Evolutionary conservation across 495 filamentous ascomycete species (phyloP).

Genomic region (Lasiosphaeriaceae sp.): DNA sequence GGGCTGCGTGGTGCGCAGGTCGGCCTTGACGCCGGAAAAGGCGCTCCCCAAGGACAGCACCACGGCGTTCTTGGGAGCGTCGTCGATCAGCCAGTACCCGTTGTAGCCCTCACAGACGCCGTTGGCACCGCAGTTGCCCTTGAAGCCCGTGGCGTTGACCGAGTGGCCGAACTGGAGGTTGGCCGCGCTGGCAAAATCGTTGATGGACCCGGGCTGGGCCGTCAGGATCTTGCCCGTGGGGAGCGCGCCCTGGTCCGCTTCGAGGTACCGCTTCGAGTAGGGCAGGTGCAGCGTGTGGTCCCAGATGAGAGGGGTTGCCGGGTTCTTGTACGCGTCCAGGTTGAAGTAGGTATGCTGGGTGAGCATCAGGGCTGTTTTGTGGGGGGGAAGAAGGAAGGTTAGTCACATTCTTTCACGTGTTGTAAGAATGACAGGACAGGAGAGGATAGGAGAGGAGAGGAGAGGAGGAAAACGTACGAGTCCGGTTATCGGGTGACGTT

Average conservation of each 20-base stretch:
- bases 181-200: conserved; percentile 65
- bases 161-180: conserved; percentile 63
- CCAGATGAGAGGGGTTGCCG: conserved; percentile 56
- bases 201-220: conserved; percentile 54
- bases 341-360: conserved; percentile 85
- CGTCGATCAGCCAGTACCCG: conserved; percentile 70
- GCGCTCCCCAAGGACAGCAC: conserved; percentile 54
- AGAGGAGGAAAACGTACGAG: conserved; percentile 34
- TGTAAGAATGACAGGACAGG: conserved; percentile 7
- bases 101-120: conserved; percentile 74
- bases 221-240: conserved; percentile 67
- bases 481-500: conserved; percentile 44
- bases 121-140: conserved; percentile 61
- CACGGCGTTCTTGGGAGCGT: conserved; percentile 53
- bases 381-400: too few species aligned
- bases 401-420: conserved; percentile 15
- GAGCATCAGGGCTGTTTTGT: conserved; percentile 63
- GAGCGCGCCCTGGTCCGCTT: conserved; percentile 63
- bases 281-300: conserved; percentile 70
- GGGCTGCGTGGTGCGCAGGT: conserved; percentile 65
- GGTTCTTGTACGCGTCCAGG: conserved; percentile 68
- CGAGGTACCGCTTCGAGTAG: conserved; percentile 65
- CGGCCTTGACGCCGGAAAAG: conserved; percentile 64
- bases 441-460: neutral
- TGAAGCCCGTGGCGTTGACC: conserved; percentile 50